Conservation (phyloP, 768 basidiomycete genomes). For the Pleurotus pulmonarius region DNA sequence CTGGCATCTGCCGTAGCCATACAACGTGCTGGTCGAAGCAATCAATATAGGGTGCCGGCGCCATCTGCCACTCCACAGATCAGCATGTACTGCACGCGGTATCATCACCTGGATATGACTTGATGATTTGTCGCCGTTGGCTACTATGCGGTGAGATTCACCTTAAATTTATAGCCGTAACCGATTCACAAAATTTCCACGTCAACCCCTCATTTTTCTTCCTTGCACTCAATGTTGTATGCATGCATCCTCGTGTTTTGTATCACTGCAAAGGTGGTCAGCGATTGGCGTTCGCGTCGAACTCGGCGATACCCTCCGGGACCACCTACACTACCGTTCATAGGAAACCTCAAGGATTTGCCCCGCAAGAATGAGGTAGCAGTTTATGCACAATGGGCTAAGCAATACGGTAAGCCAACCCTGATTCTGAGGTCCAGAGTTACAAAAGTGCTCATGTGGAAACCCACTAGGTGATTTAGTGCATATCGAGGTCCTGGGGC, state of each 20-base stretch:
- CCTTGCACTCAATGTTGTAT: no score
- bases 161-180: neutral
- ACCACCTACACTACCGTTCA: slow-evolving; percentile 45
- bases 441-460: no score
- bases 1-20: neutral
- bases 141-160: neutral
- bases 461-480: slow-evolving; percentile 44
- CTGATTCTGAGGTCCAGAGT: neutral
- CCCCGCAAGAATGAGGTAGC: slow-evolving; percentile 33
- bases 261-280: no score
- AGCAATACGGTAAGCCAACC: slow-evolving; percentile 32
- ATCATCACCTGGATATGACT: no score
- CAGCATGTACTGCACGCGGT: no score
- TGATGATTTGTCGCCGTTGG: neutral
- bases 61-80: no score
- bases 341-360: slow-evolving; percentile 51
- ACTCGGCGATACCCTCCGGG: slow-evolving; percentile 43
- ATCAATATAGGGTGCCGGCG: neutral
- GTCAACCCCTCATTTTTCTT: no score
- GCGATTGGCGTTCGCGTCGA: no score
- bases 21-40: neutral
- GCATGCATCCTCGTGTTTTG: no score
- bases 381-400: slow-evolving; percentile 36
- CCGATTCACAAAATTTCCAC: neutral
- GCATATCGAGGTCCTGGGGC: slow-evolving; percentile 47